These are phyloP conservation scores for Nepenthes gracilis DNA, from an alignment of 148 eudicot species.

Conservation along the genomic window DNA sequence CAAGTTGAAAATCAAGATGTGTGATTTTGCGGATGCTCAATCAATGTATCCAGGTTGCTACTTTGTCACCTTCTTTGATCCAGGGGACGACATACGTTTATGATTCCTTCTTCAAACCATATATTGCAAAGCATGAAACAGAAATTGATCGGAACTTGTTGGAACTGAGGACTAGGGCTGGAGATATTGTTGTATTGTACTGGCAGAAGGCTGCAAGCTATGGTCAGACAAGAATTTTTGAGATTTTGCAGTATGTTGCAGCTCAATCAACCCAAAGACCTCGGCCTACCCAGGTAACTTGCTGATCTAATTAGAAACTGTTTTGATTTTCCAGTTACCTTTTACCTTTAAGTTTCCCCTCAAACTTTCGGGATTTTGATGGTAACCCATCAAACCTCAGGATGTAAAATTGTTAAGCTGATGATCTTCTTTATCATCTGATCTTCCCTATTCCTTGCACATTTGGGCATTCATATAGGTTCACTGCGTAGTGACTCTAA, in stretches of 20 bases:
- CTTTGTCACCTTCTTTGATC: slow-evolving; percentile 5
- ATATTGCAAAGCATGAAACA: slow-evolving; percentile 70
- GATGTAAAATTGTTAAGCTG: no score
- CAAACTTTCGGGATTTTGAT: not conserved
- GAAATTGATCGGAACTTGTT: slow-evolving; percentile 82
- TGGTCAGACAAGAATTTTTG: slow-evolving; percentile 73
- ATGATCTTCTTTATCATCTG: no score
- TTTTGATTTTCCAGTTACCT: not conserved
- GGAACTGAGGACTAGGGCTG: slow-evolving; percentile 82
- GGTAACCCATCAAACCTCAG: no score
- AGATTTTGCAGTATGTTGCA: slow-evolving; percentile 80
- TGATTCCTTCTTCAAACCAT: slow-evolving; percentile 78
- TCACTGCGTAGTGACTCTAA: no score
- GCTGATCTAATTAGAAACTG: not conserved
- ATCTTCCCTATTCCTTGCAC: no score
- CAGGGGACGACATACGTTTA: slow-evolving; percentile 89
- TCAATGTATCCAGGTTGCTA: not conserved
- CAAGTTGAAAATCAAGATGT: not conserved
- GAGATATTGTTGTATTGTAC: slow-evolving; percentile 56
- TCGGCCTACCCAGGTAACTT: slow-evolving; percentile 58
- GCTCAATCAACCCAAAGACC: slow-evolving; percentile 62
- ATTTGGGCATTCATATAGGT: no score
- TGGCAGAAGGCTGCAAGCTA: slow-evolving; percentile 66
- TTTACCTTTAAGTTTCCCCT: not conserved
- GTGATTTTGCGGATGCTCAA: not conserved